Evolutionary conservation across 2,329 filamentous ascomycete species (phyloP), one percentile per base, ranked within the genome.

Genomic region (Fusarium domesticum): DNA sequence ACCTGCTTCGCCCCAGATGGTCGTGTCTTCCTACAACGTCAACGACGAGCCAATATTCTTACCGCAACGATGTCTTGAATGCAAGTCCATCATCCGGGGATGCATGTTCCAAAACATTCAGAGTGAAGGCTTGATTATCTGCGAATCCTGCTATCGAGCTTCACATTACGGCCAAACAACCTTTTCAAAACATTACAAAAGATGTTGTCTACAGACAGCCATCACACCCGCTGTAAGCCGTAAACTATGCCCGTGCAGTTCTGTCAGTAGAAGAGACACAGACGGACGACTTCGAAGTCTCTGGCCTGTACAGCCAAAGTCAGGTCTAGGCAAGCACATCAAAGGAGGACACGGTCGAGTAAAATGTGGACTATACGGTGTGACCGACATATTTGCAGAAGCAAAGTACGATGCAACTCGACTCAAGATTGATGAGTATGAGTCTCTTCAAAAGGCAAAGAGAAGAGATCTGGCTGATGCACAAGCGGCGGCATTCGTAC

Each of bases 131-230:
- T 43, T 44, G 0, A 14, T 36, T 3, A 31, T 69, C n/a, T 69
- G 65, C 44, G 65, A 69, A 39, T 39, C 37, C 15, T 70, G 68
- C 46, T 70, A 69, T 42, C 45, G 63, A 18, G 35, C 46, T 4
- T 44, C 48, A 1, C 54, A 63, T 42, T 63, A 64, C 30, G 61
- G 61, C 6, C 48, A 62, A 4, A 18, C 39, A 4, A 40, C 47
- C 1, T 67, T 59, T 42, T 37, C 42, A 2, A 70, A 70, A 45
- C 36, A 53, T 8, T 64, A 67, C 43, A 70, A 70, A 39, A 58
- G 66, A 25, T 66, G 57, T 37, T 56, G 63, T 17, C 50, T 68
- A 1, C 34, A 53, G 0, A 45, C 57, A 1, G 50, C 46, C 2
- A 58, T 68, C 6, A 57, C 59, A 0, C 48, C 58, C 1, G 49